Conservation (phyloP, 1,284 basidiomycete species). For the Rhizoctonia solani region DNA sequence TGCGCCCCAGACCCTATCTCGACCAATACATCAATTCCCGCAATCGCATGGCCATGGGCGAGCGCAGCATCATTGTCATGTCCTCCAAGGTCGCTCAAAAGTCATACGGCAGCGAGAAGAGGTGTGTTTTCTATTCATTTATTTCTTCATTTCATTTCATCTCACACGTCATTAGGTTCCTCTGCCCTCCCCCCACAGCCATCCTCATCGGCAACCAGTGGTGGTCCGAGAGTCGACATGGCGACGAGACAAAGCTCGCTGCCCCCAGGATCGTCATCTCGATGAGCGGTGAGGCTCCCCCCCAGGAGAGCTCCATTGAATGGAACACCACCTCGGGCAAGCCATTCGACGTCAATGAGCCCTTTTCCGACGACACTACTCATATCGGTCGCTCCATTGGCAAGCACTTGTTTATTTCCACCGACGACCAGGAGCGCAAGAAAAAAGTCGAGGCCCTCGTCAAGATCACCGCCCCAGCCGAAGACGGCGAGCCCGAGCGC, state of each 20-base stretch:
- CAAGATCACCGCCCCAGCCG: slow-evolving; percentile 79
- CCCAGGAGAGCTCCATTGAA: slow-evolving; percentile 80
- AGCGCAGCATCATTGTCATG: slow-evolving; percentile 93
- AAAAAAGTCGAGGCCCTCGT: slow-evolving; percentile 90
- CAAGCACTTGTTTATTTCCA: slow-evolving; percentile 88
- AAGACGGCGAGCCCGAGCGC: slow-evolving; percentile 65
- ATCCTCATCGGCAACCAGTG: slow-evolving; percentile 93
- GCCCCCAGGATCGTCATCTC: slow-evolving; percentile 86
- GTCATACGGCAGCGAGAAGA: slow-evolving; percentile 94
- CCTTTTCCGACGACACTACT: slow-evolving; percentile 70
- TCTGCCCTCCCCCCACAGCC: slow-evolving; percentile 94
- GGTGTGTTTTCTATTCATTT: slow-evolving; percentile 51
- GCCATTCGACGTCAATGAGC: slow-evolving; percentile 78
- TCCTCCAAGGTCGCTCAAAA: slow-evolving; percentile 97
- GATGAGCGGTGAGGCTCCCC: slow-evolving; percentile 86
- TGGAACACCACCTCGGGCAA: slow-evolving; percentile 84
- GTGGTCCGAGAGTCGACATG: slow-evolving; percentile 78
- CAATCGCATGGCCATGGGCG: slow-evolving; percentile 88
- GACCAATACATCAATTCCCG: slow-evolving; percentile 83
- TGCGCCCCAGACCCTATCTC: slow-evolving; percentile 62
- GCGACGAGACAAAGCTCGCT: slow-evolving; percentile 72
- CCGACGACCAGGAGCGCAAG: slow-evolving; percentile 82
- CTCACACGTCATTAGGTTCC: too few species aligned
- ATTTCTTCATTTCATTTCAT: slow-evolving; percentile 18
- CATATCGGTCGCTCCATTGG: slow-evolving; percentile 87